Evolutionary conservation across 2,329 filamentous ascomycete species (phyloP).

Genomic region (Neofusicoccum sp.): DNA sequence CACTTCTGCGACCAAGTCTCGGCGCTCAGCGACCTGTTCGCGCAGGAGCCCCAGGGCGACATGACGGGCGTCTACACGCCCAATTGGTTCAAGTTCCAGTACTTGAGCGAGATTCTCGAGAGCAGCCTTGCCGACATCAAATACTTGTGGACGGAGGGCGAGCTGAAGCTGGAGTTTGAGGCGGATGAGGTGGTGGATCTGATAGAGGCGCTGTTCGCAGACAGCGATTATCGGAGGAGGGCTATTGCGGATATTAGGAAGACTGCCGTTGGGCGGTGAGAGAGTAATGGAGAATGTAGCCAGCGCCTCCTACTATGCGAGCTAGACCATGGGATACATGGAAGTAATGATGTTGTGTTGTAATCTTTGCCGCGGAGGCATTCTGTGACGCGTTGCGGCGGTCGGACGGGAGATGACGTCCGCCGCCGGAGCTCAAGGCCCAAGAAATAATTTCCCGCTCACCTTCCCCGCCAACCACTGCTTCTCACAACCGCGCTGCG

Average conservation of each 20-base stretch:
- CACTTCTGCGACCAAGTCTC: conserved; percentile 59
- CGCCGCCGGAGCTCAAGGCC: neutral
- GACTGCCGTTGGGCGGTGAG: conserved; percentile 26
- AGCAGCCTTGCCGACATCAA: conserved; percentile 66
- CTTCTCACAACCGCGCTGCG: neutral
- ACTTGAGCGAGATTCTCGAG: conserved; percentile 64
- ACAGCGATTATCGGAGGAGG: conserved; percentile 60
- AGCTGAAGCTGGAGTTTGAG: conserved; percentile 63
- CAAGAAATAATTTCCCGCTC: conserved; percentile 1
- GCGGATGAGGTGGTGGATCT: conserved; percentile 64
- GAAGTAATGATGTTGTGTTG: neutral
- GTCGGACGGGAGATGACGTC: neutral
- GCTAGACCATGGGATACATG: neutral
- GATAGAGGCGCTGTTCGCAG: conserved; percentile 66
- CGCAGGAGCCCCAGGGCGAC: conserved; percentile 44
- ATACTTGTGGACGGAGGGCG: conserved; percentile 67
- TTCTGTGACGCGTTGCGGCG: too few relatives aligned
- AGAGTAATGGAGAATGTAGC: neutral
- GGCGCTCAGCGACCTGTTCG: conserved; percentile 60
- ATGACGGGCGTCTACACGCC: conserved; percentile 64
- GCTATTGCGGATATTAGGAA: conserved; percentile 60
- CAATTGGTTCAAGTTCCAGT: conserved; percentile 68
- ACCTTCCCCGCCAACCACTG: neutral
- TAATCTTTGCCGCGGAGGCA: neutral
- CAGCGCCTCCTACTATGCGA: neutral